Evolutionary conservation across 306 rosid genomes (phyloP).

Genomic region (Ochetophila trinervis): DNA sequence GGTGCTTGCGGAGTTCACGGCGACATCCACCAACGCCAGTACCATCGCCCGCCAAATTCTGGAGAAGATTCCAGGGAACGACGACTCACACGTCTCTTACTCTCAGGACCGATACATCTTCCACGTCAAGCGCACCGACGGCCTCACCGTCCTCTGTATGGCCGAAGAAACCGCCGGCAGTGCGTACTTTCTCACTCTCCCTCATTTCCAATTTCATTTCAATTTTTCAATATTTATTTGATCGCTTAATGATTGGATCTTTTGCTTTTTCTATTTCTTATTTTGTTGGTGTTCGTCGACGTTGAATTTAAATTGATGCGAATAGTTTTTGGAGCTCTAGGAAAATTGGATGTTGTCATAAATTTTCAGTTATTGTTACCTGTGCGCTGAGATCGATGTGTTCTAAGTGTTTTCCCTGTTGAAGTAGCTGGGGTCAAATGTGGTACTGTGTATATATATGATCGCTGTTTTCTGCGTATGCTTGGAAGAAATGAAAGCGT

Average conservation of each 20-base stretch:
- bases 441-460: too few species aligned
- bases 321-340: too few species aligned
- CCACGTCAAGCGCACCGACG: slow-evolving; percentile 94
- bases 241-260: neutral
- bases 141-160: slow-evolving; percentile 97
- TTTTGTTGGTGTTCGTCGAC: too few species aligned
- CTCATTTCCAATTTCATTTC: neutral
- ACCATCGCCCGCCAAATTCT: slow-evolving; percentile 71
- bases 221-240: neutral
- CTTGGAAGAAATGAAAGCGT: neutral
- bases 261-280: too few species aligned
- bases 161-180: slow-evolving; percentile 92
- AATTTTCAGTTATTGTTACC: too few species aligned
- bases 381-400: too few species aligned
- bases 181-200: slow-evolving; percentile 24
- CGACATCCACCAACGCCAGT: slow-evolving; percentile 81
- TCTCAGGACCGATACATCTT: slow-evolving; percentile 93
- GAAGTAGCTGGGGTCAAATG: too few species aligned
- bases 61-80: slow-evolving; percentile 75
- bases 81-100: slow-evolving; percentile 79
- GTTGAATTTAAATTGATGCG: too few species aligned
- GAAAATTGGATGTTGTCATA: too few species aligned
- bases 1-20: slow-evolving; percentile 75
- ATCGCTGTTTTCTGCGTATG: neutral
- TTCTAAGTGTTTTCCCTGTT: too few species aligned